Percentiles rank a stretch among this genome's conserved stretches.
phyloP scores from a whole-genome alignment of 306 rosid genomes.

The Hippophae rhamnoides region DNA sequence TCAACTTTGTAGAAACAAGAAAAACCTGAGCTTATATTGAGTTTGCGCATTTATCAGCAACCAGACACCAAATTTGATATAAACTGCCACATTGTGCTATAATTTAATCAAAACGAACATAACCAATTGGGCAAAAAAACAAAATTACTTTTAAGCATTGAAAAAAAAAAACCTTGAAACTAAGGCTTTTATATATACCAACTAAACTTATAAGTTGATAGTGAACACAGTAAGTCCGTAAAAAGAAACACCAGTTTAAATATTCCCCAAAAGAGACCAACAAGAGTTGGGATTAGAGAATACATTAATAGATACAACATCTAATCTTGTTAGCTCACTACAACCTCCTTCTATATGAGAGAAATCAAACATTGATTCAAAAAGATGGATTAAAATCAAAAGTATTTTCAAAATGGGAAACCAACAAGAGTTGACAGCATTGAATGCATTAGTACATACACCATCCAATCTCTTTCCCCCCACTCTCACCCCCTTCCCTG shows the following conservation, averaged over 20 bases:
- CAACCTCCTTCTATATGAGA: too few relatives aligned
- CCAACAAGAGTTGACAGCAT: conserved; percentile 4
- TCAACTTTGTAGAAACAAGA: conserved; percentile 7
- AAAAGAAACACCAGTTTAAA: not conserved
- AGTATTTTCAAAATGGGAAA: conserved; percentile 3
- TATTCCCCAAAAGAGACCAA: not conserved
- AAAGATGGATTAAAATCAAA: too few relatives aligned
- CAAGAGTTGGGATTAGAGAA: too few relatives aligned
- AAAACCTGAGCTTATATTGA: too few relatives aligned
- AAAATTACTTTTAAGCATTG: not conserved
- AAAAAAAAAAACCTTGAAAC: too few relatives aligned
- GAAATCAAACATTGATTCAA: too few relatives aligned
- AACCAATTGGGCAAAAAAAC: not conserved
- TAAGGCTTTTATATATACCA: too few relatives aligned
- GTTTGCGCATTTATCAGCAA: conserved; percentile 17
- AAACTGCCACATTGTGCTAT: conserved; percentile 15
- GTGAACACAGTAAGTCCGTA: not conserved
- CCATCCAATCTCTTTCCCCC: too few relatives aligned
- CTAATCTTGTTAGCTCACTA: too few relatives aligned
- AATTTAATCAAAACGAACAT: conserved; percentile 7
- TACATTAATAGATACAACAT: too few relatives aligned
- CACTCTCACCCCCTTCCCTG: too few relatives aligned
- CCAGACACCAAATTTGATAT: conserved; percentile 3
- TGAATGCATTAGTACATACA: too few relatives aligned
- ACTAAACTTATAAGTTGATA: not conserved